Evolutionary conservation across 176 grass and related monocot species (phyloP), one percentile per base, ranked within the genome.

Genomic region (Aegilops tauschii): DNA sequence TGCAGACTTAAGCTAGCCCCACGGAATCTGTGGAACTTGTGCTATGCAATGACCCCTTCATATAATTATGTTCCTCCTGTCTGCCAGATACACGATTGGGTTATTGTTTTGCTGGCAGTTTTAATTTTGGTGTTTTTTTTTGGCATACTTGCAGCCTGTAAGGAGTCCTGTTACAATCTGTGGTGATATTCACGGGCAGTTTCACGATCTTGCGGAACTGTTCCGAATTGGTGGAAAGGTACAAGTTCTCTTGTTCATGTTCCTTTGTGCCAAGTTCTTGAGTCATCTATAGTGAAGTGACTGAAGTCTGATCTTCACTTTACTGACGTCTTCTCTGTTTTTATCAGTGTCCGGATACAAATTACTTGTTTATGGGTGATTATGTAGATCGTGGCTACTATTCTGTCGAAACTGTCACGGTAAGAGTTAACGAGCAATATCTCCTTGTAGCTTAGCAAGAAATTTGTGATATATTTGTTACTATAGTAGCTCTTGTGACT

Each of bases 301-400:
- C 23, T 25, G 23, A 25, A 16, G 31, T 16, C 34, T 65, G 9
- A 76, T 76, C 62, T 87, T 87, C 1, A 65, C 73, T 82, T 32
- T 59, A 5, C 77, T 86, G 66, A 87, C 21, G 6, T 8, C 63
- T 87, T 67, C 74, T 83, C 79, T 74, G 74, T 59, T 56, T 78
- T 82, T 86, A 18, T 64, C 89, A 96, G 94, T 98, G 97, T 73
- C 97, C 97, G 74, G 97, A 98, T 90, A 98, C 97, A 82, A 98
- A 98, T 78, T 98, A 98, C 79, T 83, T 98, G 88, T 98, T 98
- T 79, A 98, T 98, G 97, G 97, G 97, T 74, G 97, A 98, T 96
- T 98, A 98, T 39, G 97, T 98, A 42, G 97, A 98, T 31, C 94
- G 94, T 96, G 97, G 97, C 9, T 96, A 96, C 82, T 98, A 96